Conservation (phyloP, 1,284 basidiomycete species). For the Heterobasidion occidentale region DNA sequence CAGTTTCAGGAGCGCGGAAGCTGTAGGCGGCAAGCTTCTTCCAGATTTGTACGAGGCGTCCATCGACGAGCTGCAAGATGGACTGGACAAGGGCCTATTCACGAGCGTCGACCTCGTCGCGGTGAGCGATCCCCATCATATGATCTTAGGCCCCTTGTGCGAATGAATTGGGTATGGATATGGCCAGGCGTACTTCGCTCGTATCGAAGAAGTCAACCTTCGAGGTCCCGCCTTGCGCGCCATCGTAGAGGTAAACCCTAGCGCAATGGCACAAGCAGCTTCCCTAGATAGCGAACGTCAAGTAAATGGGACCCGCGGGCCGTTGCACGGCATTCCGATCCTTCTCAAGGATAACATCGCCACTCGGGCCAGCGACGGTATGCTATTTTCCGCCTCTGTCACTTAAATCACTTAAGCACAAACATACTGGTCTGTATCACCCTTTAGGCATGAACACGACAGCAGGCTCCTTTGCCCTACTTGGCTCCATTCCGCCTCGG, state of each 20-base stretch:
- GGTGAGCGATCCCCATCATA: slow-evolving; percentile 14
- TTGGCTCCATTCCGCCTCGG: slow-evolving; percentile 49
- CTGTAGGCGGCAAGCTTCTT: neutral
- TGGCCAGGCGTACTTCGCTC: slow-evolving; percentile 53
- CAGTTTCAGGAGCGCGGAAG: no score
- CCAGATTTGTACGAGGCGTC: slow-evolving; percentile 35
- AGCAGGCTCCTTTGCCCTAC: slow-evolving; percentile 43
- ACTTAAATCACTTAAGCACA: no score
- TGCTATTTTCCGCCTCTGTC: neutral
- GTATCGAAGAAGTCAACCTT: slow-evolving; percentile 66
- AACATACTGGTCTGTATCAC: no score
- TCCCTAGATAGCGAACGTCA: slow-evolving; percentile 47
- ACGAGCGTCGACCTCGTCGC: slow-evolving; percentile 35
- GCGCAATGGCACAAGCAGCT: slow-evolving; percentile 43
- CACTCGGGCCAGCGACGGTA: slow-evolving; percentile 26
- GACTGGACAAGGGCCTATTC: slow-evolving; percentile 26
- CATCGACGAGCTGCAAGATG: slow-evolving; percentile 30
- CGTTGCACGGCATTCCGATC: slow-evolving; percentile 64
- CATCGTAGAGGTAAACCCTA: slow-evolving; percentile 57
- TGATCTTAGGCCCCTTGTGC: neutral
- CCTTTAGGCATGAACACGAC: slow-evolving; percentile 60
- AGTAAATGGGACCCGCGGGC: slow-evolving; percentile 35
- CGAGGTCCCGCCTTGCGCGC: slow-evolving; percentile 53
- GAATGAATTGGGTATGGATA: neutral
- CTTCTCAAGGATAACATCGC: slow-evolving; percentile 68